Conservation (phyloP, 257 asterid species). For the Cynanchum wilfordii region DNA sequence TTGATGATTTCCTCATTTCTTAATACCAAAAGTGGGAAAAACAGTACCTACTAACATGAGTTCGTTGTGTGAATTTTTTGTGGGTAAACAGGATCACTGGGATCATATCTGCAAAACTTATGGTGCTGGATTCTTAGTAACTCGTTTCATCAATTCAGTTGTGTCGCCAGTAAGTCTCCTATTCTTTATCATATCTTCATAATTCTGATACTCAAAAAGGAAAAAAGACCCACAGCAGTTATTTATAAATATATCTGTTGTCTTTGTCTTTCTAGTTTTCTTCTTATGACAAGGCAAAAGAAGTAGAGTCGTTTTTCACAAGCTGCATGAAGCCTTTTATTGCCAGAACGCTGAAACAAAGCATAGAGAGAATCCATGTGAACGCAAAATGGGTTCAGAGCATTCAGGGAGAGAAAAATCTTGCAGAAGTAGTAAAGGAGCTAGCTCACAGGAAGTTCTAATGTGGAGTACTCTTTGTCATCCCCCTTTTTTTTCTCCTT, state of each 20-base stretch:
- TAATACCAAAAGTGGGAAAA: background rate
- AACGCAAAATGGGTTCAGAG: conserved; percentile 73
- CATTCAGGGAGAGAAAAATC: conserved; percentile 64
- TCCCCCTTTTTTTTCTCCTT: background rate
- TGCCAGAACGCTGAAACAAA: conserved; percentile 87
- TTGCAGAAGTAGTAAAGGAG: conserved; percentile 55
- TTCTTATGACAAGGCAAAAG: conserved; percentile 63
- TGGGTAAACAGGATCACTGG: conserved; percentile 64
- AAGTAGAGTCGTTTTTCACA: conserved; percentile 64
- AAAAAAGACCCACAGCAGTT: background rate
- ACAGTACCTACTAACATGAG: background rate
- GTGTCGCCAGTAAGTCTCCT: conserved; percentile 69
- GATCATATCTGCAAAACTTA: conserved; percentile 63
- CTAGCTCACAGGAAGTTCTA: conserved; percentile 61
- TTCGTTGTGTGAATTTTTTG: conserved; percentile 2
- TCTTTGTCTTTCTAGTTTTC: conserved; percentile 44
- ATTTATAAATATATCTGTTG: background rate
- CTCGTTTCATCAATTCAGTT: conserved; percentile 60
- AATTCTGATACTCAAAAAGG: background rate
- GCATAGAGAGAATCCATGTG: conserved; percentile 71
- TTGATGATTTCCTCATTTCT: background rate
- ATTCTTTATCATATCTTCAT: conserved; percentile 2
- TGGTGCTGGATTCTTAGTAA: conserved; percentile 78
- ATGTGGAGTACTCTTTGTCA: background rate
- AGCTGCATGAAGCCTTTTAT: conserved; percentile 76